Evolutionary conservation across 306 rosid species (phyloP).

Genomic region (Inga laurina): DNA sequence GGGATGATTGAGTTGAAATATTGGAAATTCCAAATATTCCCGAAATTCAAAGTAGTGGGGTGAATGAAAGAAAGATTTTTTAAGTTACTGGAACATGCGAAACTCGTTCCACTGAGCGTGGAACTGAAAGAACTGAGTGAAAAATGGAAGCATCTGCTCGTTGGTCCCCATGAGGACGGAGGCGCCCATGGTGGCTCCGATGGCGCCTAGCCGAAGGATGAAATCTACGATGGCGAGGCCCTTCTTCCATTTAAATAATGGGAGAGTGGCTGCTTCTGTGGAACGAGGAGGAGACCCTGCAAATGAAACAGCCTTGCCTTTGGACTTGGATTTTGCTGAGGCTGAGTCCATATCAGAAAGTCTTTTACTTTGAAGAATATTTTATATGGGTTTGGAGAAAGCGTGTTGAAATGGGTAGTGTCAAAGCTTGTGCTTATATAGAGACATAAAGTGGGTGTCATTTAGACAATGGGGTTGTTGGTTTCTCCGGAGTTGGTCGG

Average conservation of each 20-base stretch:
- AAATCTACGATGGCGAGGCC: slow-evolving; percentile 53
- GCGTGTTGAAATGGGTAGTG: not conserved
- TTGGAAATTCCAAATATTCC: no score
- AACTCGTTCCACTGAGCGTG: slow-evolving; percentile 61
- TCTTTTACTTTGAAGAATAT: slow-evolving; percentile 3
- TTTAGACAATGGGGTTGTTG: slow-evolving; percentile 28
- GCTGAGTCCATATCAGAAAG: slow-evolving; percentile 47
- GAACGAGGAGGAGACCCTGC: not conserved
- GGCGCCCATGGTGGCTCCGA: slow-evolving; percentile 55
- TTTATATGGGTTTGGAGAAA: not conserved
- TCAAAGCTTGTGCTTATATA: not conserved
- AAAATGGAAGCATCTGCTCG: slow-evolving; percentile 65
- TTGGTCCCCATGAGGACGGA: slow-evolving; percentile 42
- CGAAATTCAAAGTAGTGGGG: no score
- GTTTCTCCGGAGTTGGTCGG: slow-evolving; percentile 39
- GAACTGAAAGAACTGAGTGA: slow-evolving; percentile 75
- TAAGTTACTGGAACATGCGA: slow-evolving; percentile 31
- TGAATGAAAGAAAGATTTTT: no score
- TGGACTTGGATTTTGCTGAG: slow-evolving; percentile 43
- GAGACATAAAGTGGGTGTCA: not conserved
- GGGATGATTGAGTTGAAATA: no score
- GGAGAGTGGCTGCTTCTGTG: slow-evolving; percentile 32
- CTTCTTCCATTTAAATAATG: slow-evolving; percentile 44
- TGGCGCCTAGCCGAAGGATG: slow-evolving; percentile 50
- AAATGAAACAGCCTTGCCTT: slow-evolving; percentile 42